A percentile compares a stretch with the other conserved stretches of the same genome.
These are phyloP conservation scores for Chloromonas sp. DNA, from an alignment of 163 green algal genomes.

Conservation along the genomic window DNA sequence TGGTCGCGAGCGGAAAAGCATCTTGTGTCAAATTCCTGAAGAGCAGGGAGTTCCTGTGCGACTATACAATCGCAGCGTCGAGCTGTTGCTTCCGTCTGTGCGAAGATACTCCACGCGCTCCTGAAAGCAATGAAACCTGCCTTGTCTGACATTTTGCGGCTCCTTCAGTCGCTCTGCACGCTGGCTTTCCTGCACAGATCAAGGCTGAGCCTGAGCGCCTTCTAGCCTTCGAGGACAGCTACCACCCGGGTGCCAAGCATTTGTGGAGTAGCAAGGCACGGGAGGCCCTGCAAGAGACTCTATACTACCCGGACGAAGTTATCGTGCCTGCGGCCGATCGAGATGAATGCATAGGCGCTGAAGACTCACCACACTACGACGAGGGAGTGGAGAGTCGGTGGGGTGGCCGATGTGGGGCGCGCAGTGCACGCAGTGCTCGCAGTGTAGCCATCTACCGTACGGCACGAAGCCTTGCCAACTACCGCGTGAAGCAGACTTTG, in stretches of 20 bases:
- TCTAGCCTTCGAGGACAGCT: not conserved
- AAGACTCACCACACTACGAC: conserved; percentile 3
- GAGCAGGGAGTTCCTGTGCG: too few species aligned
- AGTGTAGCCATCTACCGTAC: not conserved
- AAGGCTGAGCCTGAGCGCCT: not conserved
- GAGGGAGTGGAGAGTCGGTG: not conserved
- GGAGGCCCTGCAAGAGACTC: not conserved
- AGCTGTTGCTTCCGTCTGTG: too few species aligned
- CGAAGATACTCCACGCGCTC: not conserved
- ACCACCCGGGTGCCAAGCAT: conserved; percentile 11
- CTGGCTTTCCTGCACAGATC: not conserved
- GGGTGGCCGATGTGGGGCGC: not conserved
- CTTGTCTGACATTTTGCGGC: too few species aligned
- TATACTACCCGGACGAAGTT: conserved; percentile 8
- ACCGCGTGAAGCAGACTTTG: not conserved
- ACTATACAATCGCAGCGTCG: too few species aligned
- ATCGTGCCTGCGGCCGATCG: conserved; percentile 6
- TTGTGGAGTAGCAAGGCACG: conserved; percentile 3
- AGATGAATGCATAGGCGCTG: not conserved
- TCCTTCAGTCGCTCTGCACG: too few species aligned
- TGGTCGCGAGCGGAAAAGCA: too few species aligned
- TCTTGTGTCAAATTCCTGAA: too few species aligned
- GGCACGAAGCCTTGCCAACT: not conserved
- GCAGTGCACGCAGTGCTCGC: not conserved
- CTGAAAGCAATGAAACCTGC: not conserved